Conservation (phyloP, 441 rosid species). For the Croton laevigatus region DNA sequence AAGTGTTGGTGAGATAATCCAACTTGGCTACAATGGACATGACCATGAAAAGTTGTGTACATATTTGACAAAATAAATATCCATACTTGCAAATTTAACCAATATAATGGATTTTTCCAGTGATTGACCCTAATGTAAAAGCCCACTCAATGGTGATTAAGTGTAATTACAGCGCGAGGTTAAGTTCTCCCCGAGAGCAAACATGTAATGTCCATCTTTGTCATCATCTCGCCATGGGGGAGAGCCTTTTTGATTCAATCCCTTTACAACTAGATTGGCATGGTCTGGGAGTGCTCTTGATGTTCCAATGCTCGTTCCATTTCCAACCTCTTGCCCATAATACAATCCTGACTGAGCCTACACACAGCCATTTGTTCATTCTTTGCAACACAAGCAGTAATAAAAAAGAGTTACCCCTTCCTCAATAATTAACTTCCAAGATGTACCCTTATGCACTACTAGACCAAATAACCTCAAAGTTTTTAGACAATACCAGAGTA, state of each 20-base stretch:
- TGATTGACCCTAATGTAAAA: constrained; percentile 12
- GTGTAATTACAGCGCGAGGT: constrained; percentile 68
- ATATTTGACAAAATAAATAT: background rate
- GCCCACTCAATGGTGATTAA: constrained; percentile 32
- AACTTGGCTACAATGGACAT: background rate
- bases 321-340: constrained; percentile 62
- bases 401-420: constrained; percentile 27
- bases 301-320: constrained; percentile 51
- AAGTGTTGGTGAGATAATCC: background rate
- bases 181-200: constrained; percentile 67
- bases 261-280: constrained; percentile 43
- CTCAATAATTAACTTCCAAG: constrained; percentile 18
- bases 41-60: background rate
- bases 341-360: constrained; percentile 66
- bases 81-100: background rate
- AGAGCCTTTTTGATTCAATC: constrained; percentile 56
- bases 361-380: constrained; percentile 55
- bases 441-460: constrained; percentile 14
- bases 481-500: constrained; percentile 7
- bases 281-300: constrained; percentile 46
- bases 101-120: background rate
- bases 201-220: constrained; percentile 74
- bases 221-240: constrained; percentile 69
- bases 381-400: constrained; percentile 32
- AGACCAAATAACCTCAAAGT: constrained; percentile 10